phyloP scores from a whole-genome alignment of 1,284 basidiomycete species.

The Clitocybe nebularis region DNA sequence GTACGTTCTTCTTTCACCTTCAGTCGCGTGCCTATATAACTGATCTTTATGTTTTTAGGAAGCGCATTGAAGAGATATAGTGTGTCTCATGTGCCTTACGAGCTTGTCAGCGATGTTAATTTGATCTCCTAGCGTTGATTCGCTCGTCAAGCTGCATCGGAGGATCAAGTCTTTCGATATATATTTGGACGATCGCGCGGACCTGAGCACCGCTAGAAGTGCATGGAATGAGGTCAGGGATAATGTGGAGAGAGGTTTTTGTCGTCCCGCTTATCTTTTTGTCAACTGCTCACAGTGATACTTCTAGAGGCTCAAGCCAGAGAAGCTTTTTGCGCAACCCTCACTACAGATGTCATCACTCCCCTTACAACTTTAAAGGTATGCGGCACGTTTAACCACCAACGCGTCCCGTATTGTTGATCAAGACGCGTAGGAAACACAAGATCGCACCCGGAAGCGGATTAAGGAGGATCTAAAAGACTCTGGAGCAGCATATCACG shows the following conservation, averaged over 20 bases:
- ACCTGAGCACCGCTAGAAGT: slow-evolving; percentile 58
- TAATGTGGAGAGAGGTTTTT: slow-evolving; percentile 72
- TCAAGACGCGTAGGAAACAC: slow-evolving; percentile 58
- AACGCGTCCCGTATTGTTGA: slow-evolving; percentile 4
- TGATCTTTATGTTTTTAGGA: slow-evolving; percentile 42
- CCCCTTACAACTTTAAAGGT: slow-evolving; percentile 69
- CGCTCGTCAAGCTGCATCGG: slow-evolving; percentile 65
- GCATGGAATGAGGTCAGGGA: slow-evolving; percentile 84
- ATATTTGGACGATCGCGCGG: slow-evolving; percentile 59
- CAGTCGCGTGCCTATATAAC: slow-evolving; percentile 15
- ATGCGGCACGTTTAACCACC: slow-evolving; percentile 12
- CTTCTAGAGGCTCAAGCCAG: slow-evolving; percentile 76
- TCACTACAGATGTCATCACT: slow-evolving; percentile 70
- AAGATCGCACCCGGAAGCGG: slow-evolving; percentile 84
- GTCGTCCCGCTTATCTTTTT: neutral
- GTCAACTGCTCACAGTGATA: neutral
- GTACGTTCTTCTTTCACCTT: slow-evolving; percentile 38
- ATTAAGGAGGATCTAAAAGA: slow-evolving; percentile 86
- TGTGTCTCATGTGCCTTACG: slow-evolving; percentile 34
- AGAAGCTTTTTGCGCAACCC: slow-evolving; percentile 68
- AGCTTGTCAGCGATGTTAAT: slow-evolving; percentile 7
- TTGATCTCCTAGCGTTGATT: slow-evolving; percentile 58
- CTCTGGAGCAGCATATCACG: slow-evolving; percentile 67
- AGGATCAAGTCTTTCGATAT: slow-evolving; percentile 66
- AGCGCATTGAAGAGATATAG: slow-evolving; percentile 81